These are phyloP conservation scores for Mycena pura DNA, from an alignment of 768 basidiomycete genomes.

Conservation along the genomic window DNA sequence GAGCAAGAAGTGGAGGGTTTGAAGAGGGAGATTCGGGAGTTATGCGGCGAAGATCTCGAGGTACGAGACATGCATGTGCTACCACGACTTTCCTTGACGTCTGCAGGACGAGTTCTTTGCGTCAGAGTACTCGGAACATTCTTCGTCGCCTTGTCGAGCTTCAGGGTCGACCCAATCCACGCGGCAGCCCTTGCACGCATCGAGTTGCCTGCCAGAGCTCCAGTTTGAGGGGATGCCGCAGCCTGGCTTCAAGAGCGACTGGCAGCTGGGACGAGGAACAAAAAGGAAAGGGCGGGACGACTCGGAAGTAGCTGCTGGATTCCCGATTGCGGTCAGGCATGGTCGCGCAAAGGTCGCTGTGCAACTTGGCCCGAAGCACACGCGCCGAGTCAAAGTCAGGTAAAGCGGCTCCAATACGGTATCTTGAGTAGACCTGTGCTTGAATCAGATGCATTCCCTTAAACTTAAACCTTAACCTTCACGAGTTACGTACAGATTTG, in stretches of 20 bases:
- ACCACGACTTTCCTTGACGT: background rate
- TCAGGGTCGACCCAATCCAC: too few species aligned
- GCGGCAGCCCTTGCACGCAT: too few species aligned
- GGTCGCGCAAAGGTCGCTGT: constrained; percentile 43
- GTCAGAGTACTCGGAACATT: background rate
- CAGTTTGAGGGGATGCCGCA: constrained; percentile 48
- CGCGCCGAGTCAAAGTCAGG: constrained; percentile 25
- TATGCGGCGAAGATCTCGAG: constrained; percentile 1
- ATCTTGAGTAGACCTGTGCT: background rate
- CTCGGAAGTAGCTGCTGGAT: constrained; percentile 14
- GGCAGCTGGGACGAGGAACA: constrained; percentile 38
- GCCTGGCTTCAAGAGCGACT: constrained; percentile 46
- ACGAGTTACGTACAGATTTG: background rate
- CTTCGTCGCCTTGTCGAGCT: background rate
- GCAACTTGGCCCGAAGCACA: constrained; percentile 47
- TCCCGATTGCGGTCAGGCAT: constrained; percentile 44
- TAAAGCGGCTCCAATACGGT: too few species aligned
- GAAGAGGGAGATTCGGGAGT: constrained; percentile 12
- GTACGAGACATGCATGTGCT: background rate
- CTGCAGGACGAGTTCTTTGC: constrained; percentile 8
- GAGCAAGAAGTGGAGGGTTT: constrained; percentile 22
- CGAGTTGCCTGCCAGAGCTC: constrained; percentile 10
- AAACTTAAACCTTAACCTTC: too few species aligned
- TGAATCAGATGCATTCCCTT: too few species aligned
- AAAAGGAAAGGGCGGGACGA: constrained; percentile 18